Evolutionary conservation across 75 land plant genomes (phyloP), one percentile per base, ranked within the genome.

Genomic region (Isoetes taiwanensis): DNA sequence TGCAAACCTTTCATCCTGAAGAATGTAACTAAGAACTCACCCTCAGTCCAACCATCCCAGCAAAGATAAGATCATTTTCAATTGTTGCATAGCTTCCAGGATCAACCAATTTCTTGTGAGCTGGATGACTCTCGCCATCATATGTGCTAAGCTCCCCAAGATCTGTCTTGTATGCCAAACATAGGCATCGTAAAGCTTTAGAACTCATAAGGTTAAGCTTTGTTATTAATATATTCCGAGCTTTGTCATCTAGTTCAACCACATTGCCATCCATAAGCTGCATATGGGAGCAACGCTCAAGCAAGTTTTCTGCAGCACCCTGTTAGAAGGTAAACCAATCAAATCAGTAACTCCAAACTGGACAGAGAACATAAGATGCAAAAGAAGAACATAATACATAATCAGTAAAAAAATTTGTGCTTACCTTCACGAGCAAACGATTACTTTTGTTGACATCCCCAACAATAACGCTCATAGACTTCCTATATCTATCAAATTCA

Each of bases 221-320:
- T 28, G 16, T 11, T 19, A 82, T 61, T 46, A 82, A 43, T 30
- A 72, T 34, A 30, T 72, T 70, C 57, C 72, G 73, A 38, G 78
- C 67, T 37, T 66, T 55, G 16, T 77, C 86, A 59, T 80, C 77
- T 56, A 90, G 50, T 24, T 63, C 61, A 31, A 72, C 72, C 60
- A 90, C 67, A 1, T 77, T 64, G 33, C 93, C 93, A 74, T 82
- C 79, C 16, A 61, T 59, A 26, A 90, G 72, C 41, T 78, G 91
- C 41, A 78, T 67, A 39, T 59, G 48, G 0, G 77, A 58, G 50
- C 80, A 63, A 20, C 96, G 70, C 56, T 90, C 96, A 61, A 90
- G 34, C 23, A 90, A 19, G 76, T 71, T 85, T 73, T 90, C 96
- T 48, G 85, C 84, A 52, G 96, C 91, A 61, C 96, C 96, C 96